phyloP scores from a whole-genome alignment of 2,329 filamentous ascomycete species.

The Teratosphaeria destructans region DNA sequence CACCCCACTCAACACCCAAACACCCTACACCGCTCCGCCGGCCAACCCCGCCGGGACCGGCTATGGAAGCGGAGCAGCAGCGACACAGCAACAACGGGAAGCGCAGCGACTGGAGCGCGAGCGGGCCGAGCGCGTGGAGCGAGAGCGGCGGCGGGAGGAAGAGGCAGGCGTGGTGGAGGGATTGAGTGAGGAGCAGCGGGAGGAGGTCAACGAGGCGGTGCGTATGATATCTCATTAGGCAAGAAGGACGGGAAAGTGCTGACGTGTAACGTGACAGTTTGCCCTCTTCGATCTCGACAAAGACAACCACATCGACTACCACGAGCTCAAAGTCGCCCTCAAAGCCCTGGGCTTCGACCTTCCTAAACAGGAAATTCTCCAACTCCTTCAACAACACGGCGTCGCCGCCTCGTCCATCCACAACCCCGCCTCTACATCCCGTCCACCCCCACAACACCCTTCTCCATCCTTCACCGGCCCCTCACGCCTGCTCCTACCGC shows the following conservation, averaged over 20 bases:
- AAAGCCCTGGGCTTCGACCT: constrained; percentile 92
- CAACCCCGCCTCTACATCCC: constrained; percentile 3
- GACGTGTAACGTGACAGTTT: constrained; percentile 48
- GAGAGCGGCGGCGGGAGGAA: constrained; percentile 19
- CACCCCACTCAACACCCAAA: constrained; percentile 21
- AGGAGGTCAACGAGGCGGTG: constrained; percentile 91
- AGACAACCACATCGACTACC: constrained; percentile 88
- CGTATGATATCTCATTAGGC: constrained; percentile 27
- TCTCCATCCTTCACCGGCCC: constrained; percentile 27
- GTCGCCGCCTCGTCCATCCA: constrained; percentile 38
- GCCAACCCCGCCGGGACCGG: constrained; percentile 10
- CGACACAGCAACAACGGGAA: constrained; percentile 30
- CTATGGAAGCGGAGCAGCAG: background rate
- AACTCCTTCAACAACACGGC: constrained; percentile 71
- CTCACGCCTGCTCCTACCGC: constrained; percentile 60
- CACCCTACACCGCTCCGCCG: constrained; percentile 26
- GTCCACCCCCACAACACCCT: constrained; percentile 1
- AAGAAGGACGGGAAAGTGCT: constrained; percentile 6
- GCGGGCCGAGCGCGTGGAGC: constrained; percentile 31
- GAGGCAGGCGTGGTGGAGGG: constrained; percentile 39
- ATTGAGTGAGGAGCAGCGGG: constrained; percentile 77
- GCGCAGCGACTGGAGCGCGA: constrained; percentile 34
- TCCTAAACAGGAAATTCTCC: constrained; percentile 72
- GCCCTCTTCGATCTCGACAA: constrained; percentile 94
- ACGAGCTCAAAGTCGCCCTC: constrained; percentile 93